A percentile compares a stretch with the other conserved stretches of the same genome.
phyloP scores from a whole-genome alignment of 345 rosid genomes.

The Eucalyptus melliodora region DNA sequence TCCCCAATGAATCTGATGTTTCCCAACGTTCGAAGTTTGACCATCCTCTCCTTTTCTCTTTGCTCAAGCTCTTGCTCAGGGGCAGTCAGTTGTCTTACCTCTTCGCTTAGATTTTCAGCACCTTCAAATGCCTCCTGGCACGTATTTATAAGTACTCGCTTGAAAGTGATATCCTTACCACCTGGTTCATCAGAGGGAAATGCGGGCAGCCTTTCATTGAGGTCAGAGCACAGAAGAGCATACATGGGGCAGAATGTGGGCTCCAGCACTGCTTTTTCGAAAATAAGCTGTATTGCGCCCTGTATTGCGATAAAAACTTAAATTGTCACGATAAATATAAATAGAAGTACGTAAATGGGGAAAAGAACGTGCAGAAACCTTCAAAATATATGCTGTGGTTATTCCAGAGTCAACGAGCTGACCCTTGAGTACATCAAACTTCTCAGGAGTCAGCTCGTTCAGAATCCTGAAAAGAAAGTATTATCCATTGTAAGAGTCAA shows the following conservation, averaged over 20 bases:
- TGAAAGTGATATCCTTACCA: neutral
- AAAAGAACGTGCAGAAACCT: neutral
- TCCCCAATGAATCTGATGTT: slow-evolving; percentile 88
- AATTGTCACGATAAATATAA: neutral
- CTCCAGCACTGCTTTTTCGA: neutral
- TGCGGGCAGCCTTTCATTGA: neutral
- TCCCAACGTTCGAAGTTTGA: slow-evolving; percentile 72
- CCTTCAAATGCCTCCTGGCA: neutral
- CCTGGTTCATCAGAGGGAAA: neutral
- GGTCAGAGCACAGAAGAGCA: neutral
- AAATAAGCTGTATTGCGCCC: neutral
- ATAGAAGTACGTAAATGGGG: neutral
- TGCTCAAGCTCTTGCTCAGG: slow-evolving; percentile 73
- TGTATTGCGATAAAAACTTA: neutral
- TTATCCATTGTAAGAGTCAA: neutral
- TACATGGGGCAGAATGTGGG: neutral
- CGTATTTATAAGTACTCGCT: neutral
- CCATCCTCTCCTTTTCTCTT: slow-evolving; percentile 64
- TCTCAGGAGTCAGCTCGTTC: neutral
- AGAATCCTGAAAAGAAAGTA: neutral
- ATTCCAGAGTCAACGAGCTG: neutral
- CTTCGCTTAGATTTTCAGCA: neutral
- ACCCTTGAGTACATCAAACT: neutral
- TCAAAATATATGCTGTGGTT: neutral
- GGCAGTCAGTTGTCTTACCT: slow-evolving; percentile 46